These are phyloP conservation scores for Gossypium lobatum DNA, from an alignment of 441 rosid genomes.

Conservation along the genomic window DNA sequence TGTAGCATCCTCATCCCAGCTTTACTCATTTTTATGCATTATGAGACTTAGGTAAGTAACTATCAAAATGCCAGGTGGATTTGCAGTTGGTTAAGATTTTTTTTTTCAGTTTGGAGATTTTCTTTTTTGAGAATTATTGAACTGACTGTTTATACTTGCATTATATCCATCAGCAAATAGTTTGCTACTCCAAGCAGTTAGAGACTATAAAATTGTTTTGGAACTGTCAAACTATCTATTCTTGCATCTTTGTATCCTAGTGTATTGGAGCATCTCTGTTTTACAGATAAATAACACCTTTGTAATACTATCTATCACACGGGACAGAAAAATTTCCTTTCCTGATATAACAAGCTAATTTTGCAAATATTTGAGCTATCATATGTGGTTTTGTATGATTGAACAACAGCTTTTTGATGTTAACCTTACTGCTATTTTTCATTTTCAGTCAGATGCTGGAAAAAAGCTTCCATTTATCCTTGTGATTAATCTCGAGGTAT, in stretches of 20 bases:
- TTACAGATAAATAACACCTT: neutral
- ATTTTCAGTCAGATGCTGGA: conserved; percentile 81
- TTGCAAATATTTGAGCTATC: conserved; percentile 6
- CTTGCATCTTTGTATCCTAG: neutral
- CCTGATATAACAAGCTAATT: neutral
- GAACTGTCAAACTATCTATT: neutral
- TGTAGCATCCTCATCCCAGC: neutral
- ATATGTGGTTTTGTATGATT: neutral
- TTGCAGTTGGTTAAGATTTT: neutral
- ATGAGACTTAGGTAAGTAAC: neutral
- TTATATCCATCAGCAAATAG: conserved; percentile 4
- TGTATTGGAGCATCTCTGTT: neutral
- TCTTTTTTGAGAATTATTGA: neutral
- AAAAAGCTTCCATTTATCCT: conserved; percentile 92
- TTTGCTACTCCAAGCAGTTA: neutral
- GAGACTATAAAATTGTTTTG: neutral
- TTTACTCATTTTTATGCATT: neutral
- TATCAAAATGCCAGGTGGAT: conserved; percentile 2
- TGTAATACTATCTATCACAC: neutral
- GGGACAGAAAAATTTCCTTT: conserved; percentile 1
- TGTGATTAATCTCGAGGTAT: conserved; percentile 81
- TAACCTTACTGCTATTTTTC: conserved; percentile 17
- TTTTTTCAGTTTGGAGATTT: conserved; percentile 3
- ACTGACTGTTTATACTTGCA: conserved; percentile 1
- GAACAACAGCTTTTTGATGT: neutral